These are phyloP conservation scores for Penicillium taxi DNA, from an alignment of 495 filamentous ascomycete species.

Conservation along the genomic window DNA sequence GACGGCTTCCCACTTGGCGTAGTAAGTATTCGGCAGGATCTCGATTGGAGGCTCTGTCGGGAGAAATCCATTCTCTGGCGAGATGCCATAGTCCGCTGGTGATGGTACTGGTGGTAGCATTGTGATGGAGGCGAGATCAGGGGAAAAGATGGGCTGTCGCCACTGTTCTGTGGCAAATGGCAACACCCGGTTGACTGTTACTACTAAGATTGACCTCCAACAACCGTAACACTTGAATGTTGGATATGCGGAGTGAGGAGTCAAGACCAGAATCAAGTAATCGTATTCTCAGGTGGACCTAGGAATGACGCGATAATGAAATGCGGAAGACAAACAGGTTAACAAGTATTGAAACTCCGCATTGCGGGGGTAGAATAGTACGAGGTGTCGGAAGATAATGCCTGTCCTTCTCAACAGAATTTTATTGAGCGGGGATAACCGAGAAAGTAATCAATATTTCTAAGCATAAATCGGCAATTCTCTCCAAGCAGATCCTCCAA, in stretches of 20 bases:
- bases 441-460: slow-evolving; percentile 5
- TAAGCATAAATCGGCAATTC: slow-evolving; percentile 1
- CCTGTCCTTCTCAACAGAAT: neutral
- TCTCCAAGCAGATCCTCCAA: too few relatives aligned
- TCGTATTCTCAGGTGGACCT: too few relatives aligned
- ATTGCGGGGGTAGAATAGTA: neutral
- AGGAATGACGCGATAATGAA: too few relatives aligned
- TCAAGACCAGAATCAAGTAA: too few relatives aligned
- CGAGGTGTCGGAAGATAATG: neutral
- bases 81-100: slow-evolving; percentile 80
- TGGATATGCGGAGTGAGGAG: too few relatives aligned
- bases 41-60: slow-evolving; percentile 73
- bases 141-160: too few relatives aligned
- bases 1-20: slow-evolving; percentile 84
- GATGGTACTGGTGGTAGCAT: slow-evolving; percentile 84
- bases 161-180: too few relatives aligned
- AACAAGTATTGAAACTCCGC: too few relatives aligned
- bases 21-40: slow-evolving; percentile 77
- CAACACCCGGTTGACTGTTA: too few relatives aligned
- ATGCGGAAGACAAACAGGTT: too few relatives aligned
- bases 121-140: slow-evolving; percentile 6
- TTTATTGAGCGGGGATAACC: neutral
- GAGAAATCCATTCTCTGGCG: slow-evolving; percentile 79
- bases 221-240: too few relatives aligned
- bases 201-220: too few relatives aligned